These are phyloP conservation scores for Cryptococcus sp. DNA, from an alignment of 1,284 basidiomycete species.

Conservation along the genomic window DNA sequence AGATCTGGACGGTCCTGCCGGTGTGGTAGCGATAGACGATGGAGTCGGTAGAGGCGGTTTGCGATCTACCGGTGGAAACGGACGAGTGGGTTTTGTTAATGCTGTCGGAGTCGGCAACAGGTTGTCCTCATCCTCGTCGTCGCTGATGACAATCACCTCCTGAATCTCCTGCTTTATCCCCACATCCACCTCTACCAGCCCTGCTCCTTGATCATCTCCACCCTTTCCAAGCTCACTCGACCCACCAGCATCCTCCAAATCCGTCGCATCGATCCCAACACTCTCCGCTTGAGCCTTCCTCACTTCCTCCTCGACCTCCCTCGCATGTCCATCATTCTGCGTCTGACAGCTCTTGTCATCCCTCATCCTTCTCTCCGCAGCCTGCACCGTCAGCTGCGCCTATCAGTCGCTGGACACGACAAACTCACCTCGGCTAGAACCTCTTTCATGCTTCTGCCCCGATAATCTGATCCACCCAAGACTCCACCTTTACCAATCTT, in stretches of 20 bases:
- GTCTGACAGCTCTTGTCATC: constrained; percentile 66
- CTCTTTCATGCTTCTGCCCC: constrained; percentile 59
- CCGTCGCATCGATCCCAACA: constrained; percentile 57
- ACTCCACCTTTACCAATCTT: constrained; percentile 56
- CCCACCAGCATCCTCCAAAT: constrained; percentile 52
- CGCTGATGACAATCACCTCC: too few species aligned
- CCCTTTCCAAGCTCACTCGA: too few species aligned
- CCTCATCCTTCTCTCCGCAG: constrained; percentile 65
- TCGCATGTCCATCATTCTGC: constrained; percentile 39
- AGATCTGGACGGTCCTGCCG: too few species aligned
- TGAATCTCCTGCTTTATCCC: constrained; percentile 15
- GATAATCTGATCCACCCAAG: constrained; percentile 33
- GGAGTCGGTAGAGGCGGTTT: too few species aligned
- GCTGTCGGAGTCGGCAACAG: too few species aligned
- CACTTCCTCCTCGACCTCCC: constrained; percentile 61
- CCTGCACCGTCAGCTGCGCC: constrained; percentile 51
- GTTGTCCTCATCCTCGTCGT: too few species aligned
- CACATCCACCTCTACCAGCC: constrained; percentile 8
- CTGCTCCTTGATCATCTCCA: too few species aligned
- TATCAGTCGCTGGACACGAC: constrained; percentile 23
- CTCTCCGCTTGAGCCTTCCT: constrained; percentile 64
- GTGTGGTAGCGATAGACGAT: too few species aligned
- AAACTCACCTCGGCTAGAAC: constrained; percentile 66
- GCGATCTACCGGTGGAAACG: too few species aligned
- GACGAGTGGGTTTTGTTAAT: too few species aligned